These are phyloP conservation scores for Coniochaeta ligniaria DNA, from an alignment of 2,329 filamentous ascomycete genomes.

Conservation along the genomic window DNA sequence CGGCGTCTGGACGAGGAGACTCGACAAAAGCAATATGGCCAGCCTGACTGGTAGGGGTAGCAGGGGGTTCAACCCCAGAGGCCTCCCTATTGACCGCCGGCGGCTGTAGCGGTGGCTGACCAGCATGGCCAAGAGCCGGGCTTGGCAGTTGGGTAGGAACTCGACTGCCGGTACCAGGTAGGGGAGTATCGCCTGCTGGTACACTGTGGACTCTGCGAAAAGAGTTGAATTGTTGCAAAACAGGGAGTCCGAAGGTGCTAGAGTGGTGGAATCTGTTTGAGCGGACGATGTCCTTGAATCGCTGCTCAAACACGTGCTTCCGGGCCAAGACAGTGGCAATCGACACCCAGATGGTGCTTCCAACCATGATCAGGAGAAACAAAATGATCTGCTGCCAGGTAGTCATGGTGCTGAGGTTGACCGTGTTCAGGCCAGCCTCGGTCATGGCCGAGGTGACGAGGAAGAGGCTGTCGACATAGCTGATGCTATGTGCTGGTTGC, in stretches of 20 bases:
- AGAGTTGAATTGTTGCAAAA: slow-evolving; percentile 9
- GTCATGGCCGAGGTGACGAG: slow-evolving; percentile 60
- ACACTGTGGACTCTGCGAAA: slow-evolving; percentile 7
- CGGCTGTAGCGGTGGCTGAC: neutral
- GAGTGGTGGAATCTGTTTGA: slow-evolving; percentile 25
- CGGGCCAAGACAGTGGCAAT: slow-evolving; percentile 55
- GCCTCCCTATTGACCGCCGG: neutral
- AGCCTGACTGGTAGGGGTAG: neutral
- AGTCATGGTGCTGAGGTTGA: slow-evolving; percentile 55
- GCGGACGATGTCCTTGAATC: slow-evolving; percentile 46
- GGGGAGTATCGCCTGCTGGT: neutral
- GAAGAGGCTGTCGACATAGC: slow-evolving; percentile 58
- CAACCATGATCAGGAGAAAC: slow-evolving; percentile 55
- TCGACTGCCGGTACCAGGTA: neutral
- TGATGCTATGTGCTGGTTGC: slow-evolving; percentile 40
- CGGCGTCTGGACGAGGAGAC: slow-evolving; percentile 3
- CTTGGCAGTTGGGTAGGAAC: neutral
- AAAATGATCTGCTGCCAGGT: slow-evolving; percentile 60
- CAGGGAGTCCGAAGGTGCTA: slow-evolving; percentile 15
- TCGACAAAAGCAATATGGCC: slow-evolving; percentile 15
- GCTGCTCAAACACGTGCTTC: slow-evolving; percentile 53
- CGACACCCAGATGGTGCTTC: slow-evolving; percentile 58
- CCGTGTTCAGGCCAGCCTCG: slow-evolving; percentile 56
- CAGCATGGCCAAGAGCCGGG: neutral
- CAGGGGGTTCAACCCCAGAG: neutral